Base-by-base conservation (phyloP, 2,329 filamentous ascomycete species). In the Proliferodiscus dingleyae region DNA sequence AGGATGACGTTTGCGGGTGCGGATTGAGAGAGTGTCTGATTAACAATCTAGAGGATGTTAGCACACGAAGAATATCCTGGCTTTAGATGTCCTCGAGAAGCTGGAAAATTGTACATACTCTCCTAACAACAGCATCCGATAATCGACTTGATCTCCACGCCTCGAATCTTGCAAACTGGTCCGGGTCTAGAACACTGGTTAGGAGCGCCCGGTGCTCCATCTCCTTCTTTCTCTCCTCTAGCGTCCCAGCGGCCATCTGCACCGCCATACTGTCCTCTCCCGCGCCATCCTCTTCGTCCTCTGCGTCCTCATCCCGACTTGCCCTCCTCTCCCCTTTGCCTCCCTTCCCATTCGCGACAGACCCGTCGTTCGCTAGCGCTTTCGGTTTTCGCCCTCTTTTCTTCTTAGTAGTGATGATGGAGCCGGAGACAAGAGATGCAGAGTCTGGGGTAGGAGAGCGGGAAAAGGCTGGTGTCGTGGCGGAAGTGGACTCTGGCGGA, bases 11-110 rank as follows among this genome's bases (percentile, higher is more conserved):
- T 84, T 16, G 78, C 73, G 0, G 85, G 84, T 0, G 88, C 86
- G 2, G 84, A 89, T 62, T 90, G 87, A 0, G 84, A 88, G 7
- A 89, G 82, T 2, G 86, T 88, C 47, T 86, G 84, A 60, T 90
- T 91, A 61, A 89, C 83, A 50, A 90, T 78, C 75, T 83, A 41
- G n/a, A n/a, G n/a, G n/a, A n/a, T n/a, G n/a, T n/a, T n/a, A n/a
- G n/a, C n/a, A n/a, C n/a, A n/a, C n/a, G n/a, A n/a, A n/a, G n/a
- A n/a, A n/a, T n/a, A n/a, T n/a, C n/a, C n/a, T n/a, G n/a, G n/a
- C n/a, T n/a, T n/a, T n/a, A n/a, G n/a, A n/a, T n/a, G n/a, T n/a
- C n/a, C n/a, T n/a, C n/a, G n/a, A n/a, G 23, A 43, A 37, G 39
- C 2, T 29, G 11, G 28, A 5, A 21, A 5, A 28, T 38, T 15